phyloP scores from a whole-genome alignment of 1,284 basidiomycete genomes.

The Ganoderma sinense region DNA sequence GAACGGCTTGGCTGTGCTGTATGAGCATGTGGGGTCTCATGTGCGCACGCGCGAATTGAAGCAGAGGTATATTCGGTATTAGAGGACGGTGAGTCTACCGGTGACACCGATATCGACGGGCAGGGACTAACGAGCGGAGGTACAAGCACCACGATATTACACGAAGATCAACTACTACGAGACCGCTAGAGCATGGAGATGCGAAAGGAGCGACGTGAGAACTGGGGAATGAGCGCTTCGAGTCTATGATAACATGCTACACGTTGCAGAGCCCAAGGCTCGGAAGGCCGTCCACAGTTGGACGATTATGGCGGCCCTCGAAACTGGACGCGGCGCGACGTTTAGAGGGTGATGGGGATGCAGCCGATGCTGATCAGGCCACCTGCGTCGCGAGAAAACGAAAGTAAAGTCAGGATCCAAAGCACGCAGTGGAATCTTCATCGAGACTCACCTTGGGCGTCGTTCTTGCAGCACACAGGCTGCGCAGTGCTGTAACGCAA shows the following conservation, averaged over 20 bases:
- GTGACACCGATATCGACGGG: neutral
- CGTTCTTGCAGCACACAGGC: slow-evolving; percentile 27
- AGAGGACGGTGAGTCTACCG: neutral
- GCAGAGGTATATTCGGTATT: neutral
- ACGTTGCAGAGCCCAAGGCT: neutral
- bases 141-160: neutral
- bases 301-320: neutral
- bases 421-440: neutral
- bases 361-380: slow-evolving; percentile 29
- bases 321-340: neutral
- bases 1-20: neutral
- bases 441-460: neutral
- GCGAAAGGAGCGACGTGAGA: neutral
- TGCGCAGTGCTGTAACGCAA: slow-evolving; percentile 6
- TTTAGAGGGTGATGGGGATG: slow-evolving; percentile 24
- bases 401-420: neutral
- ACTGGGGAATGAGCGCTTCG: neutral
- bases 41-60: neutral
- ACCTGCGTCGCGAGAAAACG: slow-evolving; percentile 6
- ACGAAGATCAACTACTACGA: neutral
- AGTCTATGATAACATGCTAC: neutral
- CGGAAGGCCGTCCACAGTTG: neutral
- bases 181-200: neutral
- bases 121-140: neutral
- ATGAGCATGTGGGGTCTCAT: neutral